Percentiles rank a stretch among this genome's conserved stretches.
These are phyloP conservation scores for Clavispora fructus DNA, from an alignment of 805 yeast genomes.

Conservation along the genomic window DNA sequence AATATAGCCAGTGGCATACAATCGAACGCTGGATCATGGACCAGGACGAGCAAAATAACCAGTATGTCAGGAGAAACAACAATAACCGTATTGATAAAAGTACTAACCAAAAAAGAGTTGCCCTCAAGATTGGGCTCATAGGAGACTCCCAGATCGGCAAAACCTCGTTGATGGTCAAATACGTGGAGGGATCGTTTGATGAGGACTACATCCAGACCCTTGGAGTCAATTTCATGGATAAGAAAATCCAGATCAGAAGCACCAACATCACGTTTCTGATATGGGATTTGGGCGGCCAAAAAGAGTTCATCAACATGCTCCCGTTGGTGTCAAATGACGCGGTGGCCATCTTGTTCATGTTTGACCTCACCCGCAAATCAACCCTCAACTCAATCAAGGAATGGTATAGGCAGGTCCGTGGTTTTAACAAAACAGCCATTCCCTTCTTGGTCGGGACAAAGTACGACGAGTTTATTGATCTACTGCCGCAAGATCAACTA, in stretches of 20 bases:
- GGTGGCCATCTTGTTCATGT: slow-evolving; percentile 84
- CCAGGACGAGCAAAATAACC: slow-evolving; percentile 28
- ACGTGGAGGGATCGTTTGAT: slow-evolving; percentile 91
- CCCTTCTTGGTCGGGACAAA: slow-evolving; percentile 92
- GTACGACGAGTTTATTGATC: slow-evolving; percentile 78
- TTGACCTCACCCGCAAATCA: slow-evolving; percentile 79
- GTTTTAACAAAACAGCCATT: slow-evolving; percentile 83
- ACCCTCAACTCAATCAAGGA: slow-evolving; percentile 85
- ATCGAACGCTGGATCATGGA: slow-evolving; percentile 9
- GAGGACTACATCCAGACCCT: slow-evolving; percentile 89
- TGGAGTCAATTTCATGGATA: slow-evolving; percentile 94
- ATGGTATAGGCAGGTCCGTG: slow-evolving; percentile 91
- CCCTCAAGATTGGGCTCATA: slow-evolving; percentile 82
- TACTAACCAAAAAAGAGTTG: slow-evolving; percentile 39
- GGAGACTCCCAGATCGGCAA: slow-evolving; percentile 97
- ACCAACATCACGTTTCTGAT: slow-evolving; percentile 87
- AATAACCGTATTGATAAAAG: not conserved
- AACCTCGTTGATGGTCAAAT: slow-evolving; percentile 93
- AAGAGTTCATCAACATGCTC: slow-evolving; percentile 91
- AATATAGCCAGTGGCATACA: not conserved
- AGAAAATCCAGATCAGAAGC: slow-evolving; percentile 73
- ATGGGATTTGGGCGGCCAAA: slow-evolving; percentile 96
- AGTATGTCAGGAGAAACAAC: slow-evolving; percentile 22
- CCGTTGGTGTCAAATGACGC: slow-evolving; percentile 91
- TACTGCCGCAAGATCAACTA: slow-evolving; percentile 74